Evolutionary conservation across 2,329 filamentous ascomycete genomes (phyloP), one percentile per base, ranked within the genome.

Genomic region (Colletotrichum sansevieriae): DNA sequence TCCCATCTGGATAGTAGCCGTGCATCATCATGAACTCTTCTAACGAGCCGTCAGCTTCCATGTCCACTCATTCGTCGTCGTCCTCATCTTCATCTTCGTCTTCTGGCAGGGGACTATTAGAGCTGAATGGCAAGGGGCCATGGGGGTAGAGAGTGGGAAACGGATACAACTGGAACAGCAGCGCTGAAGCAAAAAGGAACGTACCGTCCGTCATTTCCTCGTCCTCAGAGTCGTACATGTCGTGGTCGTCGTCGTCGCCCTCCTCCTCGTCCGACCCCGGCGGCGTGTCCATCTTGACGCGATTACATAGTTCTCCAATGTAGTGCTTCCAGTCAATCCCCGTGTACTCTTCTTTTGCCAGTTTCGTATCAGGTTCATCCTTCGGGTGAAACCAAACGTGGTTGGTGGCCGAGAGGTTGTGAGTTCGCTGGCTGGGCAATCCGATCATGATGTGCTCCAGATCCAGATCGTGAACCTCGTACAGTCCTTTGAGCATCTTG

Each of bases 241-340:
- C 57, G 15, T 51, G 20, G 20, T 72, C 65, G 10, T 47, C 6
- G 6, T 63, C 64, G 10, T 52, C 49, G 1, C 56, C n/a, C 46
- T 61, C 20, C n/a, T 47, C 60, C 22, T 54, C 56, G 18, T 65
- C 47, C 56, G 33, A 57, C 63, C 18, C 55, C 56, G 18, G 64
- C 63, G 15, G 58, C 49, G 11, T 43, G 5, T 73, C 46, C 4
- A 73, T 49, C 18, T 60, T 61, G 41, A 72, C 56, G 25, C 68
- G 35, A 15, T 46, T 46, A 10, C 62, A 73, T 49, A 78, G 70
- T 12, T 79, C 76, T 9, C 73, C 74, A 2, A 80, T 71, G 63
- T 78, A 81, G 29, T 77, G 74, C 59, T 71, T 76, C 75, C 79
- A 80, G 51, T 81, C 79, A 1, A 75, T 68, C 1, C 81, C 81